Evolutionary conservation across 164 flowering plant genomes (phyloP).

Genomic region (Umbilicus rupestris): DNA sequence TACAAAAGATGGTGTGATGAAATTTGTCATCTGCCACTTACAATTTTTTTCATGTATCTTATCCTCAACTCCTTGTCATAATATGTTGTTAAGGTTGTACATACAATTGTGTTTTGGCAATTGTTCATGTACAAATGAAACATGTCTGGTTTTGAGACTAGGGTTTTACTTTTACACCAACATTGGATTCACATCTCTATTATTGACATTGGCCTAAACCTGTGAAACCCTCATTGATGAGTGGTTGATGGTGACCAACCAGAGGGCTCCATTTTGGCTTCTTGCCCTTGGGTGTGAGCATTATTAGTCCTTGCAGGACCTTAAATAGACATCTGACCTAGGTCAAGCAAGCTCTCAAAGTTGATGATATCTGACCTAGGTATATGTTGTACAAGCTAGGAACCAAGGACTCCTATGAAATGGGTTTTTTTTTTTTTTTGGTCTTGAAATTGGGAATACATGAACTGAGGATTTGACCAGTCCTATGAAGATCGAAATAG

Average conservation of each 20-base stretch:
- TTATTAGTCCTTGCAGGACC: not conserved
- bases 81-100: not conserved
- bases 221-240: not conserved
- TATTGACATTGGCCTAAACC: not conserved
- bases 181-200: conserved; percentile 4
- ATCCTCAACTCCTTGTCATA: not conserved
- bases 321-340: not conserved
- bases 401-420: not conserved
- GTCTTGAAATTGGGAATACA: not conserved
- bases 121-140: not conserved
- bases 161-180: not conserved
- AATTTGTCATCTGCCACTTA: not conserved
- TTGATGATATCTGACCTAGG: not conserved
- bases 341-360: not conserved
- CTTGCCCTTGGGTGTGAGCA: not conserved
- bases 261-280: not conserved
- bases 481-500: not conserved
- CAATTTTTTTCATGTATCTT: not conserved
- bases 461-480: conserved; percentile 1
- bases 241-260: conserved; percentile 4
- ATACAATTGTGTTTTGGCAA: not conserved
- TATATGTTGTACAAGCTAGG: not conserved
- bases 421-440: too few species aligned
- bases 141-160: not conserved
- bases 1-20: conserved; percentile 1